Evolutionary conservation across 176 grass and related monocot species (phyloP).

Genomic region (Raddia distichophylla): DNA sequence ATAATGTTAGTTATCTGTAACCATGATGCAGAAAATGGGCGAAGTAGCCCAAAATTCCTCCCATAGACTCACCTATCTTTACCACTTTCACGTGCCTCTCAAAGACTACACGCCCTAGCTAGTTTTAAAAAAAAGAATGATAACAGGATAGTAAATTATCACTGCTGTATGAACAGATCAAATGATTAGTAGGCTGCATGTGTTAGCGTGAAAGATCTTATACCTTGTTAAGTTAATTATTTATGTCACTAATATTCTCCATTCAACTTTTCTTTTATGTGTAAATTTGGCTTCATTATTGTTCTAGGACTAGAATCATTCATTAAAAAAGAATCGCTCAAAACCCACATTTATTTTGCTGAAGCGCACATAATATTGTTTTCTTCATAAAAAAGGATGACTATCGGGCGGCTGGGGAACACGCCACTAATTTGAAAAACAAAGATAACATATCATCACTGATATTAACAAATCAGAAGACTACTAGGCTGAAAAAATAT

Average conservation of each 20-base stretch:
- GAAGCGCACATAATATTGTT: no score
- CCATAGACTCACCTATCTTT: neutral
- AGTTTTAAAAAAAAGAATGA: neutral
- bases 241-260: neutral
- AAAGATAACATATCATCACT: no score
- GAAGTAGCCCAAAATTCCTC: conserved; percentile 1
- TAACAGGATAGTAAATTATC: neutral
- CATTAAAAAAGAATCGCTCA: neutral
- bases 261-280: neutral
- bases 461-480: no score
- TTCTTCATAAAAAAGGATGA: no score
- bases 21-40: neutral
- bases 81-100: neutral
- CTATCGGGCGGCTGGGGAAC: no score
- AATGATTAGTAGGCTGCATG: neutral
- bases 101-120: neutral
- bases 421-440: no score
- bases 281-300: neutral
- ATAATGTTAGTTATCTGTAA: neutral
- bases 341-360: no score
- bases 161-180: neutral
- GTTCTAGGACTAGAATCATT: neutral
- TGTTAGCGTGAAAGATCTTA: neutral
- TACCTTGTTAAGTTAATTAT: no score
- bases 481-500: no score